A percentile compares a stretch with the other conserved stretches of the same genome.
Evolutionary conservation across 495 filamentous ascomycete species (phyloP).

Genomic region (Elasticomyces elasticus): DNA sequence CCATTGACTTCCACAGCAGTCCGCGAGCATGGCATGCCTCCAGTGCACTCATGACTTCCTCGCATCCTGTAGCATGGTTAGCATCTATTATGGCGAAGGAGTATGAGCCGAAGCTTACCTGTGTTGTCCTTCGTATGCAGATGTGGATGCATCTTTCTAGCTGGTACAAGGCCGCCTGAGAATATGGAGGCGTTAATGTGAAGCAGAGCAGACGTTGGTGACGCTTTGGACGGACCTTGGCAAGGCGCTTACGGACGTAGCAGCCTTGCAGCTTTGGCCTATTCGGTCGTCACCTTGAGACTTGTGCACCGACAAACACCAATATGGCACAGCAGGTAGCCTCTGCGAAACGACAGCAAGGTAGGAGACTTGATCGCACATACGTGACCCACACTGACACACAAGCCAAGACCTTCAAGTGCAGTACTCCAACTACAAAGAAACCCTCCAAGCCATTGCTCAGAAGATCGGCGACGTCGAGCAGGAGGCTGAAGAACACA

Average conservation of each 20-base stretch:
- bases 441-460: constrained; percentile 82
- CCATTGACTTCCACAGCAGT: constrained; percentile 77
- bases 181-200: too few relatives aligned
- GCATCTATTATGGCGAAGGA: constrained; percentile 61
- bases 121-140: constrained; percentile 81
- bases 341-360: constrained; percentile 50
- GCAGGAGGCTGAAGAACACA: constrained; percentile 94
- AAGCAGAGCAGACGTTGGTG: too few relatives aligned
- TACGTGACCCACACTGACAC: neutral
- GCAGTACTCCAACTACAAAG: constrained; percentile 94
- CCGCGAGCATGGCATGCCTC: constrained; percentile 92
- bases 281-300: too few relatives aligned
- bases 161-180: neutral
- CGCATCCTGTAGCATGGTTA: constrained; percentile 77
- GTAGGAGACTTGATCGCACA: constrained; percentile 32
- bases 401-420: constrained; percentile 66
- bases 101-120: constrained; percentile 44
- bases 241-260: too few relatives aligned
- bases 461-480: constrained; percentile 96
- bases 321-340: constrained; percentile 28
- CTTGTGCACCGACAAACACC: neutral
- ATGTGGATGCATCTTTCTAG: constrained; percentile 76
- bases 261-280: too few relatives aligned
- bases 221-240: too few relatives aligned
- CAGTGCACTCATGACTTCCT: constrained; percentile 81